Evolutionary conservation across 768 basidiomycete genomes (phyloP).

Genomic region (Tulasnella sp.): DNA sequence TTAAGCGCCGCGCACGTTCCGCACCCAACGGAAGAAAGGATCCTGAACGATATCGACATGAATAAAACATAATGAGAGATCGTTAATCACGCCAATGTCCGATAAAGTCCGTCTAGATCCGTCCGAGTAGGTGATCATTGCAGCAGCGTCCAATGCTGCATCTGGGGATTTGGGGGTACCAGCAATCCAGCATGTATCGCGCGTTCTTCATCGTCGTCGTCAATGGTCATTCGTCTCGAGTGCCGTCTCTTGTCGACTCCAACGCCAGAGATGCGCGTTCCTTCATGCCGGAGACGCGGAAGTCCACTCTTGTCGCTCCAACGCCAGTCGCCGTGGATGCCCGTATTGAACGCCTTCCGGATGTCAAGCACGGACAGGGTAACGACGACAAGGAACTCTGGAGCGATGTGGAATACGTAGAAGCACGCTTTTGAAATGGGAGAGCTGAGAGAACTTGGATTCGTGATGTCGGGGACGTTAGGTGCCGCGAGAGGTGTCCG

Average conservation of each 20-base stretch:
- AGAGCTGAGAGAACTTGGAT: background rate
- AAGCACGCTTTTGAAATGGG: background rate
- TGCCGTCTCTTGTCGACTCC: background rate
- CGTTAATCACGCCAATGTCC: background rate
- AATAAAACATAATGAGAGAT: background rate
- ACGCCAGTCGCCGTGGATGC: background rate
- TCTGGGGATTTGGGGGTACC: background rate
- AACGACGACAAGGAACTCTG: background rate
- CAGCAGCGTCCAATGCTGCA: background rate
- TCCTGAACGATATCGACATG: background rate
- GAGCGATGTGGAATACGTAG: conserved; percentile 1
- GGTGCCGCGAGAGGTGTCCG: background rate
- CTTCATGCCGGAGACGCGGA: background rate
- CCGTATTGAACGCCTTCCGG: background rate
- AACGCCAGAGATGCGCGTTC: background rate
- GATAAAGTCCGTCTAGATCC: background rate
- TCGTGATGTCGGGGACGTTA: background rate
- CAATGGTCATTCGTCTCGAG: background rate
- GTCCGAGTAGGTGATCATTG: background rate
- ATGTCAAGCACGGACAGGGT: background rate
- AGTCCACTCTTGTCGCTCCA: background rate
- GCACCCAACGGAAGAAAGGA: background rate
- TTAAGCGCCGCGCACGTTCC: background rate
- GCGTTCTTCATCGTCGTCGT: background rate
- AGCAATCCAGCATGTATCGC: background rate